Base-by-base conservation (phyloP, 257 asterid genomes). In the Ophiorrhiza pumila region DNA sequence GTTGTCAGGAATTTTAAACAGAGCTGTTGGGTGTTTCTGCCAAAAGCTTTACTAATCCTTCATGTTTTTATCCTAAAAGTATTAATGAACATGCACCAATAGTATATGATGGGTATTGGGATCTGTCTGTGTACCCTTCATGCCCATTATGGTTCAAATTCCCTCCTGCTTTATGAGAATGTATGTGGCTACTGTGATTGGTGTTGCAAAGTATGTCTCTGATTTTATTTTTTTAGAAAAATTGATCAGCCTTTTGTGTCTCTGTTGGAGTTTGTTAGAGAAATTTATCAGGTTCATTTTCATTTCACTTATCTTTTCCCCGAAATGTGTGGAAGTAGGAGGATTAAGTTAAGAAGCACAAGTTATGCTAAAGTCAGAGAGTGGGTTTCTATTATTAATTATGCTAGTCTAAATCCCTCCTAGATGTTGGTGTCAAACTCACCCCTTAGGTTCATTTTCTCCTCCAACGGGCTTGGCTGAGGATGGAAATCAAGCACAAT, bases 401-500 rank as follows among this genome's bases (percentile, higher is more conserved):
- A 74, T 52, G 86, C 89, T 72, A 90, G 90, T 79, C 71, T 82
- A 56, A 87, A 80, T 81, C 78, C n/a, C 77, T 74, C 81, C 87
- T 25, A 96, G 89, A 72, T 82, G 96, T 78, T 90, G 97, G 97
- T 85, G 90, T 80, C 84, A 84, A 79, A 80, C 95, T 80, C 97
- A 93, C 59, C 96, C 91, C 73, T 93, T 87, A 71, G 82, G 85
- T 77, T 89, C 97, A 50, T 93, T 83, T 80, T 96, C 98, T 71
- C 96, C 98, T 23, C 80, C 78, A 58, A 85, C 97, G 83, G 96
- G 98, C 66, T 83, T 88, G 74, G 76, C 55, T 47, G 97, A 91
- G 64, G 97, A 91, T 80, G 91, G 92, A 79, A 88, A 96, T 82
- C 87, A 78, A 84, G 98, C 96, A 71, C 98, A 93, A 78, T 93